Conservation (phyloP, 768 basidiomycete genomes). For the Tulasnella calospora region DNA sequence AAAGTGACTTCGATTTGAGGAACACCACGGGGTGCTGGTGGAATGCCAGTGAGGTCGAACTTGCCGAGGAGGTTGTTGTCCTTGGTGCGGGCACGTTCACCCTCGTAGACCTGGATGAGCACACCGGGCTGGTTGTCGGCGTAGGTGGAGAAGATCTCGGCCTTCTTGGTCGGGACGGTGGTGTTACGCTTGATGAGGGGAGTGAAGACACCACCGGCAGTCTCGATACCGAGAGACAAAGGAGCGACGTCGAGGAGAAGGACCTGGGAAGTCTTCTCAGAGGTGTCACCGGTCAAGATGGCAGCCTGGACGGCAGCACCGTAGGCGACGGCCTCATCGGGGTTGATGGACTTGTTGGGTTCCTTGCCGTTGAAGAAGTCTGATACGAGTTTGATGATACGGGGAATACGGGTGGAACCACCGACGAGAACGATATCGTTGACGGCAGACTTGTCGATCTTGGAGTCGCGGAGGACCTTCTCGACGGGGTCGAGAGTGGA, state of each 20-base stretch:
- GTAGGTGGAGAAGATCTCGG: slow-evolving; percentile 50
- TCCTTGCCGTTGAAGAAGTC: slow-evolving; percentile 66
- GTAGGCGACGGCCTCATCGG: slow-evolving; percentile 69
- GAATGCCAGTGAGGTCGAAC: slow-evolving; percentile 47
- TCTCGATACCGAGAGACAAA: slow-evolving; percentile 55
- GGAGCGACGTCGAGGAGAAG: slow-evolving; percentile 54
- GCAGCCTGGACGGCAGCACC: slow-evolving; percentile 68
- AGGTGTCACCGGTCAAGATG: slow-evolving; percentile 56
- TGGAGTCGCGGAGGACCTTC: slow-evolving; percentile 51
- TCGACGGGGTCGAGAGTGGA: slow-evolving; percentile 47
- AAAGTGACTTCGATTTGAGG: slow-evolving; percentile 47
- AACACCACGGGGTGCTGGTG: slow-evolving; percentile 45
- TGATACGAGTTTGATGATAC: slow-evolving; percentile 58
- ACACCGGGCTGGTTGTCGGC: slow-evolving; percentile 51
- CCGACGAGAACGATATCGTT: slow-evolving; percentile 50
- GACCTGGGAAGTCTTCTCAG: slow-evolving; percentile 48
- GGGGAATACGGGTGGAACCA: slow-evolving; percentile 49
- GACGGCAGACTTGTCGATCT: slow-evolving; percentile 48
- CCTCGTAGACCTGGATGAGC: slow-evolving; percentile 47
- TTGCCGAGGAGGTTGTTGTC: slow-evolving; percentile 49
- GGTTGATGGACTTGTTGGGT: slow-evolving; percentile 62
- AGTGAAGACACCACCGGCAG: slow-evolving; percentile 60
- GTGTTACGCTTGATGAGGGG: slow-evolving; percentile 57
- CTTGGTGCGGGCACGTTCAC: slow-evolving; percentile 46
- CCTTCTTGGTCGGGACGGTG: slow-evolving; percentile 53